These are phyloP conservation scores for Tolypocladium tundrense DNA, from an alignment of 2,329 filamentous ascomycete genomes.

Conservation along the genomic window DNA sequence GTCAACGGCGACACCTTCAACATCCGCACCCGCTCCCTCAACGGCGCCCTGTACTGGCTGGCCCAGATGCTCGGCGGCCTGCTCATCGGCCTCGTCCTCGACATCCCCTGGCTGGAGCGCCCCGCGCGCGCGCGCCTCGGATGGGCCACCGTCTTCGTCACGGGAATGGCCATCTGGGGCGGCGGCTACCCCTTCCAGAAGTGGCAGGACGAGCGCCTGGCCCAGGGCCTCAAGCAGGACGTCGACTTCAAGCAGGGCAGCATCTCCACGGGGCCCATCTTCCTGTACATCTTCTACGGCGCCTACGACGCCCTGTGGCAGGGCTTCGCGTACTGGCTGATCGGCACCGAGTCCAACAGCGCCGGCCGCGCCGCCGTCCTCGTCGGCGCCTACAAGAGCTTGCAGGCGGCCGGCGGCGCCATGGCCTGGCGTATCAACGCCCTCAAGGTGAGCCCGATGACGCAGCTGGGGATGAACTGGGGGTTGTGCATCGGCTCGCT, in stretches of 20 bases:
- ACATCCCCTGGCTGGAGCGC: constrained; percentile 30
- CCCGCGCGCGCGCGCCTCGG: constrained; percentile 34
- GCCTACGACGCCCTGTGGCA: constrained; percentile 60
- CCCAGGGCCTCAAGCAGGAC: constrained; percentile 27
- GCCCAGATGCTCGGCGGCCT: constrained; percentile 44
- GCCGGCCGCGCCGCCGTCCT: constrained; percentile 29
- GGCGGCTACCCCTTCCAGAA: constrained; percentile 57
- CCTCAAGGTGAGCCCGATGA: constrained; percentile 21
- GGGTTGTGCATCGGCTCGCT: constrained; percentile 32
- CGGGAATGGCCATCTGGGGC: constrained; percentile 45
- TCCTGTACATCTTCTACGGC: constrained; percentile 63
- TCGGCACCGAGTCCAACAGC: constrained; percentile 33
- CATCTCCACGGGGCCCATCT: constrained; percentile 51
- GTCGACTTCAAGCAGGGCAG: constrained; percentile 35
- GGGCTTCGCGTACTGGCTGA: constrained; percentile 53
- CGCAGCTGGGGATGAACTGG: constrained; percentile 35
- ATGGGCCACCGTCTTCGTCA: constrained; percentile 34
- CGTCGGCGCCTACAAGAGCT: constrained; percentile 35
- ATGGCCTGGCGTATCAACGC: constrained; percentile 36
- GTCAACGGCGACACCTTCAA: constrained; percentile 45
- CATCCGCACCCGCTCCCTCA: constrained; percentile 42
- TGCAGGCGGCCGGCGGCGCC: constrained; percentile 31
- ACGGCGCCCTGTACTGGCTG: constrained; percentile 43
- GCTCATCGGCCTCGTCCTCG: constrained; percentile 33
- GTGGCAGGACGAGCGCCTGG: constrained; percentile 36